Conservation (phyloP, 345 rosid genomes). For the Atalantia buxifolia region DNA sequence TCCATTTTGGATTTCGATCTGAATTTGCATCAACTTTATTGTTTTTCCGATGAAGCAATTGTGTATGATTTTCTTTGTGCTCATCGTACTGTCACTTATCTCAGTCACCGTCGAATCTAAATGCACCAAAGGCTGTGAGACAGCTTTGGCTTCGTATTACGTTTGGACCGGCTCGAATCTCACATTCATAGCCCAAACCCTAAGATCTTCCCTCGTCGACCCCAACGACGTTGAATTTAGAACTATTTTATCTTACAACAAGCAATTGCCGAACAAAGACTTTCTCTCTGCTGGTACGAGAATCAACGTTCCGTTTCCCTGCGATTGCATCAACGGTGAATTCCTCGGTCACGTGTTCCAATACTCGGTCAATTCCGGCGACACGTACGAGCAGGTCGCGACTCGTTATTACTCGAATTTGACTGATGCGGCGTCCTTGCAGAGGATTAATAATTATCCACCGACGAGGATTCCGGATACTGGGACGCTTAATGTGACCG, state of each 20-base stretch:
- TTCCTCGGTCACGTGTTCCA: constrained; percentile 52
- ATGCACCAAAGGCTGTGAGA: constrained; percentile 41
- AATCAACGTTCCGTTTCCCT: constrained; percentile 63
- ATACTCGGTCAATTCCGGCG: constrained; percentile 13
- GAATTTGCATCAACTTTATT: not conserved
- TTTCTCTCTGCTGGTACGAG: constrained; percentile 21
- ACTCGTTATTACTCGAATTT: constrained; percentile 29
- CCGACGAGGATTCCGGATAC: constrained; percentile 32
- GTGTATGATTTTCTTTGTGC: not conserved
- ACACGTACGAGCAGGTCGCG: constrained; percentile 39
- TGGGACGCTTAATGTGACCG: constrained; percentile 47
- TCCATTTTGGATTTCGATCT: not conserved
- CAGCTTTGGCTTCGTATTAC: constrained; percentile 68
- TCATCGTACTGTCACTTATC: constrained; percentile 10
- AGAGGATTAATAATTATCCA: constrained; percentile 28
- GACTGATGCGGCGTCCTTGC: constrained; percentile 38
- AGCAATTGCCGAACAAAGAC: constrained; percentile 34
- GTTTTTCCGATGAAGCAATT: constrained; percentile 20
- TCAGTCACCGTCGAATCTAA: constrained; percentile 33
- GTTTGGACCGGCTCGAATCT: constrained; percentile 34
- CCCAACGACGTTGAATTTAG: not conserved
- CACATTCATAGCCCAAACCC: constrained; percentile 35
- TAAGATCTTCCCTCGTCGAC: constrained; percentile 21
- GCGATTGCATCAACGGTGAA: constrained; percentile 51
- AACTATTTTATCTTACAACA: constrained; percentile 35